A percentile compares a stretch with the other conserved stretches of the same genome.
These are phyloP conservation scores for Flaveria bidentis DNA, from an alignment of 129 eudicot genomes.

Conservation along the genomic window DNA sequence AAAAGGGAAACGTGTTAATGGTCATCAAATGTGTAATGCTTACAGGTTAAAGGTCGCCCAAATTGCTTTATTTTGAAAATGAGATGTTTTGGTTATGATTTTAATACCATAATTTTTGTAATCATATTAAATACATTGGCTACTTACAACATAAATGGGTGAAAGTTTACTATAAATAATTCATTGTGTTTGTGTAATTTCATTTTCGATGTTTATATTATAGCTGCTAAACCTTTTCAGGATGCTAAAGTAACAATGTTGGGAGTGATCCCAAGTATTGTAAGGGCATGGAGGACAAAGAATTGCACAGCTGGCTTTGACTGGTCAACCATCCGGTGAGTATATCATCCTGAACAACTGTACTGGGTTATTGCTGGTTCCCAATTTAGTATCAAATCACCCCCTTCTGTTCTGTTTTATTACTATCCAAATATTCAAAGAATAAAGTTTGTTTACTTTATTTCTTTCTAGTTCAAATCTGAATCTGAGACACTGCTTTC, in stretches of 20 bases:
- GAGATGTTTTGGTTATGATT: neutral
- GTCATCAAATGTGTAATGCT: too few relatives aligned
- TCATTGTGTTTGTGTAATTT: neutral
- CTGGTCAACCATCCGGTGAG: conserved; percentile 95
- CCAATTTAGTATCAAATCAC: neutral
- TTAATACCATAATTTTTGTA: neutral
- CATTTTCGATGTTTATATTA: neutral
- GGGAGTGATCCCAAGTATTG: conserved; percentile 92
- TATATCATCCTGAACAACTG: conserved; percentile 11
- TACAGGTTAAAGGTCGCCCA: neutral
- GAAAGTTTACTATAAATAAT: neutral
- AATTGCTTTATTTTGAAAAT: neutral
- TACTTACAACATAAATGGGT: neutral
- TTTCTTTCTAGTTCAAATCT: neutral
- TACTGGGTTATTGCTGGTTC: conserved; percentile 6
- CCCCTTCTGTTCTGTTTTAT: neutral
- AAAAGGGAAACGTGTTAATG: neutral
- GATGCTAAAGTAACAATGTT: conserved; percentile 93
- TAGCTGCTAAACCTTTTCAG: conserved; percentile 40
- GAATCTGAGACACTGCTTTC: neutral
- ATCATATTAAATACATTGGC: neutral
- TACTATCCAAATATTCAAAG: neutral
- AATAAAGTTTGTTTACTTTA: neutral
- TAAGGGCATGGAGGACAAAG: conserved; percentile 86
- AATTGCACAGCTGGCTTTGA: conserved; percentile 71